phyloP scores from a whole-genome alignment of 768 basidiomycete species.

The Mycena albidolilacea region DNA sequence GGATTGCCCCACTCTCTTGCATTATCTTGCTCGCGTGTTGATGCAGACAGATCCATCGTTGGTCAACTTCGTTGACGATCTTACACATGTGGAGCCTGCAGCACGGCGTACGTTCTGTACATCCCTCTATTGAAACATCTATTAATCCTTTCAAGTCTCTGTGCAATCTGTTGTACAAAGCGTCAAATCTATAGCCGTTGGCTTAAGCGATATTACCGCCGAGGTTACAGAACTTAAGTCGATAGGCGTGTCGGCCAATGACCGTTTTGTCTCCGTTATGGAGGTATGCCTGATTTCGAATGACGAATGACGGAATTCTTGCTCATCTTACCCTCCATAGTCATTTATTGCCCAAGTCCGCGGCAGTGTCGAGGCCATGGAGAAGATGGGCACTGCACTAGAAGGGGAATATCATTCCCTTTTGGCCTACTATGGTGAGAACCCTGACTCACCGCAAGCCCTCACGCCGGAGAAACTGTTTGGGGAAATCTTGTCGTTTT shows the following conservation, averaged over 20 bases:
- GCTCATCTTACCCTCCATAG: conserved; percentile 44
- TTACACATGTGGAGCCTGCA: conserved; percentile 87
- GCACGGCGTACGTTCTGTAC: conserved; percentile 61
- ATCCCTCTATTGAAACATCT: neutral
- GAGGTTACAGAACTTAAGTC: conserved; percentile 67
- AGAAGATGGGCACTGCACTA: conserved; percentile 69
- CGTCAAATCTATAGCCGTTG: conserved; percentile 69
- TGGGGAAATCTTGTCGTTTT: conserved; percentile 80
- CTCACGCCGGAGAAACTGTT: conserved; percentile 86
- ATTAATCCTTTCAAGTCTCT: conserved; percentile 70
- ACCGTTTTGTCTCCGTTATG: conserved; percentile 81
- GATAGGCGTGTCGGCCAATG: conserved; percentile 54
- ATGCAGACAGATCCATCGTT: conserved; percentile 76
- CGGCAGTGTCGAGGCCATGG: conserved; percentile 74
- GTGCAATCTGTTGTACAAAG: conserved; percentile 73
- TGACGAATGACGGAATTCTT: neutral
- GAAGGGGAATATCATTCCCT: conserved; percentile 73
- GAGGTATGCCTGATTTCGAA: conserved; percentile 58
- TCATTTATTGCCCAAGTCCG: conserved; percentile 66
- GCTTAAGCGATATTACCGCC: conserved; percentile 67
- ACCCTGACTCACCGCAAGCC: conserved; percentile 71
- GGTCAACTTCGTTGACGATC: conserved; percentile 82
- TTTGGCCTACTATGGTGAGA: conserved; percentile 85
- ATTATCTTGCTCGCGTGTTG: conserved; percentile 87
- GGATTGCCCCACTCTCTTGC: conserved; percentile 90